Base-by-base conservation (phyloP, 768 basidiomycete species). In the Coprinopsis marcescibilis region DNA sequence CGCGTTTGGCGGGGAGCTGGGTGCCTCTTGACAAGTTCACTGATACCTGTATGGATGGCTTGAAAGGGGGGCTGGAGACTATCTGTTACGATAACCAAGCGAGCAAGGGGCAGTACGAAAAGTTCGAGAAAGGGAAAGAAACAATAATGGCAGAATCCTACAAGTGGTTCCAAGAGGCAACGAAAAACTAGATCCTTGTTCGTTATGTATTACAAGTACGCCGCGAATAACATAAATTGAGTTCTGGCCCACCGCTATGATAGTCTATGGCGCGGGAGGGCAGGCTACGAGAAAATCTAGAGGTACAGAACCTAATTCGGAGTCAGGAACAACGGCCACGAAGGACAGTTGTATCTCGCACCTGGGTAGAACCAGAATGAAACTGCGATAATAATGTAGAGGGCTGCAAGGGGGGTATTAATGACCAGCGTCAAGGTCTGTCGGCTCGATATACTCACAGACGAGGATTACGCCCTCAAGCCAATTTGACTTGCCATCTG, bases 401-500 rank as follows among this genome's bases (percentile, higher is more conserved):
- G 68, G 46, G 78, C 81, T 81, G 55, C 1, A 21, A 46, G 23
- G 45, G 15, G 7, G 49, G n/a, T 17, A 19, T 32, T 3, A 17
- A 26, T 30, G 7, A n/a, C 13, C n/a, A 5, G 15, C 44, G 20
- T 19, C n/a, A 39, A 13, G 21, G 26, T n/a, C 19, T 12, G 14
- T 29, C 23, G 11, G 19, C 24, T 4, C 43, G 25, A 41, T 23
- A 39, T 20, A 70, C 74, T 48, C 63, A 62, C 83, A 80, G 47
- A 89, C 77, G n/a, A 90, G 72, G 46, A 89, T 81, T 55, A 81
- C 64, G 19, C 89, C 90, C 63, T 95, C 92, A n/a, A 96, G 71
- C 71, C 92, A 96, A 62, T 94, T 95, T 23, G 84, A 88, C 59
- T 81, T 86, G 11, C 91, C 91, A 55, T 96, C 94, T 40, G 80